Base-by-base conservation (phyloP, 208 protist genomes). In the Leishmania gerbilli region DNA sequence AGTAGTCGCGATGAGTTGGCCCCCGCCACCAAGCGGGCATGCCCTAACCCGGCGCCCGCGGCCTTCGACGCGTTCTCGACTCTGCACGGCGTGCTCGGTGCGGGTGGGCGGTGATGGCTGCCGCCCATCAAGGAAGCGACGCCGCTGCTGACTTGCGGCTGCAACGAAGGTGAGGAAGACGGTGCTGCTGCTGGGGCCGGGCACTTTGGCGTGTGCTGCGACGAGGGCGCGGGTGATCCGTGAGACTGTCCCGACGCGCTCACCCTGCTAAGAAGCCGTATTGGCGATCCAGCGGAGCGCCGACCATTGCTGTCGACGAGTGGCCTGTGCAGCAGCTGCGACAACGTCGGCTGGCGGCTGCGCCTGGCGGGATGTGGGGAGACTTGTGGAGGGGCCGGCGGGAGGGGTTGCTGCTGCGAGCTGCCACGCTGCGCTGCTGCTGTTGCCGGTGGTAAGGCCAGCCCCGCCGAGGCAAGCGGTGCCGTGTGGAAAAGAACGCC, bases 401-500 rank as follows among this genome's bases (percentile, higher is more conserved):
- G 40, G 45, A 55, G 47, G 24, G 58, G 64, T 19, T 45, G 42
- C 37, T 51, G 65, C 24, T 58, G 71, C 1, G 80, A 84, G 21
- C 67, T 37, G 8, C 76, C 80, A n/a, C 76, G 75, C 47, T 76
- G 76, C 7, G 76, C 55, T 71, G 60, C 37, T 34, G 76, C 51
- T 67, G 58, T 27, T 49, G 62, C 9, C 81, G 71, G 19, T 58
- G 81, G 49, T 34, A 71, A n/a, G n/a, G 71, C 56, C 0, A 60
- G 53, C 47, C 74, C 49, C 75, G 17, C 49, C 40, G 42, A 60
- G 58, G 65, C 60, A 68, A 15, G 34, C 7, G n/a, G 67, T 51
- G 55, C 72, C 53, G 40, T 49, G 71, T 81, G 81, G 56, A 67
- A 81, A 0, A 77, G 81, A 3, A 81, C 77, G 60, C 74, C 78